Conservation (phyloP, 352 stramenopile species). For the Pythium vanterpoolii region DNA sequence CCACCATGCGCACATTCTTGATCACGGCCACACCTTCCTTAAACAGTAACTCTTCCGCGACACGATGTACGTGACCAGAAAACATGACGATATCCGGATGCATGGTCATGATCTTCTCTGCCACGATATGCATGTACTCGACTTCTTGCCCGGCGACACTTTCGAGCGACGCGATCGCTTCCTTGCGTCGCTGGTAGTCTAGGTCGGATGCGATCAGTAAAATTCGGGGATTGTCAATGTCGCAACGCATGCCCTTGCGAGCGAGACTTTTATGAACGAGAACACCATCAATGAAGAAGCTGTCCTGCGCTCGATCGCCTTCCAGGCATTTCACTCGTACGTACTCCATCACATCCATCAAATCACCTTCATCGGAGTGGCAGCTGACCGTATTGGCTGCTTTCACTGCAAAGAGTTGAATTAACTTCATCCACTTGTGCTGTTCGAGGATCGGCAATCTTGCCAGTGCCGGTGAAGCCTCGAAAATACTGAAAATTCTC, state of each 20-base stretch:
- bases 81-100: constrained; percentile 86
- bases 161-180: constrained; percentile 78
- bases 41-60: constrained; percentile 77
- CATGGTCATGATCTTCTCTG: constrained; percentile 84
- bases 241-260: constrained; percentile 79
- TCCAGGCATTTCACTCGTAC: constrained; percentile 79
- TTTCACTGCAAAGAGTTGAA: constrained; percentile 63
- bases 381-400: constrained; percentile 66
- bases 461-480: constrained; percentile 46
- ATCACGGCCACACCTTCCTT: constrained; percentile 79
- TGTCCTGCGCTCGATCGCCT: constrained; percentile 69
- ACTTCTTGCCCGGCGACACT: constrained; percentile 81
- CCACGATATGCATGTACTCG: constrained; percentile 90
- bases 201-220: constrained; percentile 79
- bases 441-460: constrained; percentile 66
- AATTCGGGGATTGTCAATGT: constrained; percentile 77
- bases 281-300: constrained; percentile 88
- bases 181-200: constrained; percentile 84
- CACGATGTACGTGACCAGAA: constrained; percentile 76
- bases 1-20: constrained; percentile 79
- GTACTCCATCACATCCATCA: constrained; percentile 85
- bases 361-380: constrained; percentile 64
- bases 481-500: constrained; percentile 66
- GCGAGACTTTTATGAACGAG: constrained; percentile 84
- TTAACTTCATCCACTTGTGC: constrained; percentile 81